phyloP scores from a whole-genome alignment of 1,284 basidiomycete genomes.

The Rhodotorula sp. region DNA sequence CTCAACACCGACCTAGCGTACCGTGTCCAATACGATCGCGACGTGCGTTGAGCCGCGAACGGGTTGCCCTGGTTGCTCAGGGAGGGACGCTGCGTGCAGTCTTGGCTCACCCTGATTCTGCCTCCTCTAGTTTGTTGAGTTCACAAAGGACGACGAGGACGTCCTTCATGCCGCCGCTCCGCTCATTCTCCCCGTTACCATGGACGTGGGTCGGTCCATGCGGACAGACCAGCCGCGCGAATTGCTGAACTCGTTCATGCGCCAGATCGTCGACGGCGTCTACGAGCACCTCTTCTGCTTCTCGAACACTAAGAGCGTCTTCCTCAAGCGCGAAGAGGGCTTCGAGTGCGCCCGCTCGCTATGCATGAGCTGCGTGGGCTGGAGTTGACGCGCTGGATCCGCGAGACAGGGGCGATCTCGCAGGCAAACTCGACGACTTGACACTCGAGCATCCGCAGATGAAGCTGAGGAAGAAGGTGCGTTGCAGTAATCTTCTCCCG shows the following conservation, averaged over 20 bases:
- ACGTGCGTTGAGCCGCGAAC: not conserved
- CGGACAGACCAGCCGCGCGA: not conserved
- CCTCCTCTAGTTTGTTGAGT: slow-evolving; percentile 11
- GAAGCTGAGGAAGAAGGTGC: slow-evolving; percentile 10
- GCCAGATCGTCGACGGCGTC: not conserved
- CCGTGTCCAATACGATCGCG: slow-evolving; percentile 18
- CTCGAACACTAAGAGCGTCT: slow-evolving; percentile 16
- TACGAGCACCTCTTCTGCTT: slow-evolving; percentile 21
- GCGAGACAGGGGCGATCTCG: slow-evolving; percentile 4
- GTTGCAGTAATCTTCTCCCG: no score
- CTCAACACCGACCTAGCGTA: slow-evolving; percentile 10
- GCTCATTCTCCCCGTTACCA: slow-evolving; percentile 18
- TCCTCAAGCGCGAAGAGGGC: slow-evolving; percentile 12
- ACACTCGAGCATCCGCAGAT: slow-evolving; percentile 29
- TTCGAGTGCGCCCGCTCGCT: not conserved
- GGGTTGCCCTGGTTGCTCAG: no score
- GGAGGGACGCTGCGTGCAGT: no score
- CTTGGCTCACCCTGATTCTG: not conserved
- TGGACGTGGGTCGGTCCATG: not conserved
- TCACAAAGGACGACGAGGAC: slow-evolving; percentile 26
- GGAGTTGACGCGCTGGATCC: not conserved
- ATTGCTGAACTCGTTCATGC: not conserved
- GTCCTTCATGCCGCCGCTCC: slow-evolving; percentile 14
- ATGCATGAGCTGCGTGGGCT: not conserved
- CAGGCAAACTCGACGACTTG: not conserved